Conservation (phyloP, 2,329 filamentous ascomycete species). For the Xylaria sp. region DNA sequence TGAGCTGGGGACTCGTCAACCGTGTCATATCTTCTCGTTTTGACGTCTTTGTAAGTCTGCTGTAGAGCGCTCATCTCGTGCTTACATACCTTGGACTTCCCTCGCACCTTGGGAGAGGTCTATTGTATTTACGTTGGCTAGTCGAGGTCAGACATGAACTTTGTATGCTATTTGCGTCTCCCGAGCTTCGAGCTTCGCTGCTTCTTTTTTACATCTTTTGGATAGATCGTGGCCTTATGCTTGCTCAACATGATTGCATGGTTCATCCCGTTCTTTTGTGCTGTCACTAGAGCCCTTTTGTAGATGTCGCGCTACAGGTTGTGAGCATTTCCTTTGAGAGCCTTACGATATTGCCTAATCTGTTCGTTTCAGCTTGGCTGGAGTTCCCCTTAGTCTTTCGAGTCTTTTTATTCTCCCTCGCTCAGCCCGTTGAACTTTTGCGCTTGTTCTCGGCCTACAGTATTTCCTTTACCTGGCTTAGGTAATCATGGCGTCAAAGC, state of each 20-base stretch:
- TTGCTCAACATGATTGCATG: background rate
- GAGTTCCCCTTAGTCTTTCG: constrained; percentile 9
- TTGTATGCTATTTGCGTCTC: background rate
- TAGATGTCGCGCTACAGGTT: constrained; percentile 2
- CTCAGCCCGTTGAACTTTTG: background rate
- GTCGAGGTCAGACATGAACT: background rate
- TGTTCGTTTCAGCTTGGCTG: constrained; percentile 14
- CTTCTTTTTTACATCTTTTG: constrained; percentile 2
- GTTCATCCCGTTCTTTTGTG: constrained; percentile 13
- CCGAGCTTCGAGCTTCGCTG: background rate
- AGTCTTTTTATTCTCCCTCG: constrained; percentile 3
- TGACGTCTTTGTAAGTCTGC: background rate
- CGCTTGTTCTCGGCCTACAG: constrained; percentile 2
- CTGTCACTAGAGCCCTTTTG: constrained; percentile 5
- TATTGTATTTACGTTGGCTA: background rate
- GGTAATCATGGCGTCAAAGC: background rate
- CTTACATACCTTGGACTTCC: background rate
- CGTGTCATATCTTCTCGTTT: constrained; percentile 3
- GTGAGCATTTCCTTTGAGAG: constrained; percentile 6
- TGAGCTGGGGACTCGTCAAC: constrained; percentile 9
- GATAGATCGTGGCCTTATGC: background rate
- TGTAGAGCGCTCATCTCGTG: constrained; percentile 5
- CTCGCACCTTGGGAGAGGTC: background rate
- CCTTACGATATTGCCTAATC: constrained; percentile 4
- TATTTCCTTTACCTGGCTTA: constrained; percentile 4